A percentile compares a stretch with the other conserved stretches of the same genome.
These are phyloP conservation scores for Prunus dulcis DNA, from an alignment of 306 rosid species.

Conservation along the genomic window DNA sequence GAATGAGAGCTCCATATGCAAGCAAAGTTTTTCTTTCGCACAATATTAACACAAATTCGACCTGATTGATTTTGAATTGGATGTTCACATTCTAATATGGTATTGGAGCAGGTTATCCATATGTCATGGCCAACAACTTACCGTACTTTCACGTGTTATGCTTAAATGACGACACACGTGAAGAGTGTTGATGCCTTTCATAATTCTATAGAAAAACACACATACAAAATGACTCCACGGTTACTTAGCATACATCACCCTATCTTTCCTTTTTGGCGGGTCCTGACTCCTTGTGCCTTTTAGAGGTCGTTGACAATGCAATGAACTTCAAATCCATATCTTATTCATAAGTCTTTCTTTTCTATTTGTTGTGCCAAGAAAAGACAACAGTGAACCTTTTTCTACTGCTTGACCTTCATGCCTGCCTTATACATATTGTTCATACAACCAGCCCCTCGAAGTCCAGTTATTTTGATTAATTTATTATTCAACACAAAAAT, in stretches of 20 bases:
- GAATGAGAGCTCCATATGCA: too few relatives aligned
- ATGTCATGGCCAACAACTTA: accelerated
- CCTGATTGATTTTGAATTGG: too few relatives aligned
- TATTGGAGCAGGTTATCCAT: too few relatives aligned
- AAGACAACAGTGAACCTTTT: constrained; percentile 17
- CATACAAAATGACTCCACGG: too few relatives aligned
- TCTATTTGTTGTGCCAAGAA: constrained; percentile 5
- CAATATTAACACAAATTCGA: too few relatives aligned
- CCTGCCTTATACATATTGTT: not conserved
- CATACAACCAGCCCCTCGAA: not conserved
- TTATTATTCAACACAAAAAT: constrained; percentile 1
- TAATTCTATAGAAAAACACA: too few relatives aligned
- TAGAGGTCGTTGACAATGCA: constrained; percentile 17
- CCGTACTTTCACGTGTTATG: too few relatives aligned
- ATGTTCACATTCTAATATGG: too few relatives aligned
- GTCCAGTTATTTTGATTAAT: not conserved
- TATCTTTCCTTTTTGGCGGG: not conserved
- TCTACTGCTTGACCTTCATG: constrained; percentile 7
- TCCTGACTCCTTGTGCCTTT: not conserved
- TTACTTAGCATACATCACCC: not conserved
- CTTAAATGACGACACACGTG: too few relatives aligned
- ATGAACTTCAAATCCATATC: not conserved
- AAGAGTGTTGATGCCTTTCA: too few relatives aligned
- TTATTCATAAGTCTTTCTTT: not conserved
- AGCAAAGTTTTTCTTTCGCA: not conserved